Evolutionary conservation across 371 early-diverging fungal species (phyloP).

Genomic region (Mucor saturninus): DNA sequence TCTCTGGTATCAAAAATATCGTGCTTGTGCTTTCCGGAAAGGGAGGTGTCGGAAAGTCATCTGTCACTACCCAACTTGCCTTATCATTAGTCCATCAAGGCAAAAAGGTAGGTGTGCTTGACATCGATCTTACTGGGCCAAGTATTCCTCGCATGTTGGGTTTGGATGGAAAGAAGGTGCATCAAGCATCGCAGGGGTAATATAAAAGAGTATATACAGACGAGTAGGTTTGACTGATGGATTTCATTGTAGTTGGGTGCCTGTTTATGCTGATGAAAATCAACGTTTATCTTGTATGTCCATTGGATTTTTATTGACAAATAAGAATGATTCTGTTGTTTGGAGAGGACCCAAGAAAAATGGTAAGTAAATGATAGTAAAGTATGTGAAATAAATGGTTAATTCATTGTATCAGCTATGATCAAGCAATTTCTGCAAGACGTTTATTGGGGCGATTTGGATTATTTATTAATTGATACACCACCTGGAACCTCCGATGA

Average conservation of each 20-base stretch:
- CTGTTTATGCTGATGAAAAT: constrained; percentile 84
- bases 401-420: constrained; percentile 61
- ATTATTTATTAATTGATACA: constrained; percentile 92
- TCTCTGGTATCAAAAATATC: constrained; percentile 64
- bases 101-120: constrained; percentile 81
- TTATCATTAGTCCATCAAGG: constrained; percentile 60
- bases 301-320: constrained; percentile 87
- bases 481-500: constrained; percentile 98
- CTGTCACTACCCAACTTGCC: constrained; percentile 71
- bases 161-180: constrained; percentile 76
- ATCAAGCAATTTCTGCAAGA: constrained; percentile 91
- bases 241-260: constrained; percentile 75
- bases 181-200: constrained; percentile 75
- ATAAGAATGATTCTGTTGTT: constrained; percentile 86
- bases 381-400: neutral
- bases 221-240: too few relatives aligned
- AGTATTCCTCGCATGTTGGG: constrained; percentile 85
- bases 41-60: constrained; percentile 95
- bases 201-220: neutral
- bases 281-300: constrained; percentile 75
- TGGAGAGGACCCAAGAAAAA: constrained; percentile 97
- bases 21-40: constrained; percentile 93
- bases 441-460: constrained; percentile 86
- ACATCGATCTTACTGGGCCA: constrained; percentile 97
- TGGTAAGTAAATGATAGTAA: constrained; percentile 42